A percentile compares a stretch with the other conserved stretches of the same genome.
These are phyloP conservation scores for Eimeria falciformis DNA, from an alignment of 169 alveolate species.

Conservation along the genomic window DNA sequence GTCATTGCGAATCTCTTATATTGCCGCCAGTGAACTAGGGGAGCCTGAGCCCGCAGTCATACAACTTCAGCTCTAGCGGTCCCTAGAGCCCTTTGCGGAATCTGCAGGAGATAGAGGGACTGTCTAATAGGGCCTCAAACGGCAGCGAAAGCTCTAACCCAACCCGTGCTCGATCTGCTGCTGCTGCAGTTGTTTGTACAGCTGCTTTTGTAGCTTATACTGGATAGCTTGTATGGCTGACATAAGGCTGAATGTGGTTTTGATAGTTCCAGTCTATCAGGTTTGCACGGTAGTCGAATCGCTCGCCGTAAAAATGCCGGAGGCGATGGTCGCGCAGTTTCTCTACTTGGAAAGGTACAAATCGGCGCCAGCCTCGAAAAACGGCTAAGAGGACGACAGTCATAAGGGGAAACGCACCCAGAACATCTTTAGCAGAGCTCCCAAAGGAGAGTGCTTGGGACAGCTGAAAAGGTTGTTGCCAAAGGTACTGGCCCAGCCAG, in stretches of 20 bases:
- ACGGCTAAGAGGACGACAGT: neutral
- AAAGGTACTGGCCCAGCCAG: too few relatives aligned
- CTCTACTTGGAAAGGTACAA: constrained; percentile 86
- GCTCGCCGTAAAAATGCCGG: constrained; percentile 84
- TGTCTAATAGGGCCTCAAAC: too few relatives aligned
- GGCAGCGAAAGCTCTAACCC: too few relatives aligned
- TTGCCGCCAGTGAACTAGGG: constrained; percentile 81
- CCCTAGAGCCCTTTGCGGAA: too few relatives aligned
- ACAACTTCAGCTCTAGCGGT: too few relatives aligned
- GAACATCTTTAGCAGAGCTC: too few relatives aligned
- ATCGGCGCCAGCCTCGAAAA: constrained; percentile 80
- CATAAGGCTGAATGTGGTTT: constrained; percentile 45
- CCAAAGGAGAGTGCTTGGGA: too few relatives aligned
- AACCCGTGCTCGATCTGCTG: neutral
- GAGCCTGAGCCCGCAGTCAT: constrained; percentile 28
- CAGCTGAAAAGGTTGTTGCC: too few relatives aligned
- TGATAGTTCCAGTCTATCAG: constrained; percentile 90
- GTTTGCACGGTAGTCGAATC: constrained; percentile 89
- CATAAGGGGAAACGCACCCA: too few relatives aligned
- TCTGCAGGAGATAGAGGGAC: too few relatives aligned
- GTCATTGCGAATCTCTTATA: constrained; percentile 80
- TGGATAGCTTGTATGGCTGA: neutral
- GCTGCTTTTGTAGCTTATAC: neutral
- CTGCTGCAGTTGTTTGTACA: neutral
- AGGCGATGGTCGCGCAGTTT: constrained; percentile 87